Evolutionary conservation across 805 yeast species (phyloP).

Genomic region (Blastobotrys chiropterorum): DNA sequence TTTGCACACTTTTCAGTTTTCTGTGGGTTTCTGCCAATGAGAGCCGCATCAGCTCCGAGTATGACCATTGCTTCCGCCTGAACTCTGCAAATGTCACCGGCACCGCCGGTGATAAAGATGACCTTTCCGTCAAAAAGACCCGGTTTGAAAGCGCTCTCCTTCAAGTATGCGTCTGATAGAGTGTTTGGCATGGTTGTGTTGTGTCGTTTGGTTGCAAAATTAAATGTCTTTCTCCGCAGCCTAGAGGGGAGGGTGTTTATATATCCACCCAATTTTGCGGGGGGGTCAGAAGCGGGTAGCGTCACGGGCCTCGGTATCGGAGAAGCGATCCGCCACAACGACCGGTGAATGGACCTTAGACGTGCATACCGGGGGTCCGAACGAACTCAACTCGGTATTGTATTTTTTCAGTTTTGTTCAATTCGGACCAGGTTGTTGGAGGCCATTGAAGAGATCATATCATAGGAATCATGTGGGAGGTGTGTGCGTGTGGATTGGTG

Average conservation of each 20-base stretch:
- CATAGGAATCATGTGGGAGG: no score
- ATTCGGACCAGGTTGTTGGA: no score
- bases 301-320: background rate
- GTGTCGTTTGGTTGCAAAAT: background rate
- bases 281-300: background rate
- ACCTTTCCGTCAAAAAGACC: conserved; percentile 77
- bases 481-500: no score
- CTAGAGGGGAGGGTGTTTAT: no score
- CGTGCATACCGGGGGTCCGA: background rate
- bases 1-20: conserved; percentile 63
- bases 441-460: no score
- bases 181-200: conserved; percentile 13
- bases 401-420: no score
- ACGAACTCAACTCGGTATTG: background rate
- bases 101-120: conserved; percentile 90
- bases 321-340: background rate
- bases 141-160: conserved; percentile 37
- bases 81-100: conserved; percentile 90
- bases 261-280: background rate
- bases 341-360: background rate
- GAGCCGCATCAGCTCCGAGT: conserved; percentile 82
- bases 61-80: conserved; percentile 80
- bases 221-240: no score
- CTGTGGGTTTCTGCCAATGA: conserved; percentile 68
- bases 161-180: conserved; percentile 17